Evolutionary conservation across 345 rosid species (phyloP).

Genomic region (Ceriops decandra): DNA sequence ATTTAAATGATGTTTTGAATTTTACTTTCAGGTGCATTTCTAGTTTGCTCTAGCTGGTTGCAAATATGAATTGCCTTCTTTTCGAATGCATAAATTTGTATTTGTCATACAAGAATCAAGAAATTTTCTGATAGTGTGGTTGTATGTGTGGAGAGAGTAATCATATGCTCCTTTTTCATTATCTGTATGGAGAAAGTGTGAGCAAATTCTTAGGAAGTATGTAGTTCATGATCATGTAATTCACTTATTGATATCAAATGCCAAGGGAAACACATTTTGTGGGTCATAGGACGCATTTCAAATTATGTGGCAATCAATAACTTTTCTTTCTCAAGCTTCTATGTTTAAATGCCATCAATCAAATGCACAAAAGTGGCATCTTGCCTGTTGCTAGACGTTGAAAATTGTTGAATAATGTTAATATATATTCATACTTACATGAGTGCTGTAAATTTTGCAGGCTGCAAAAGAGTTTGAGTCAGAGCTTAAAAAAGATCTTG

Average conservation of each 20-base stretch:
- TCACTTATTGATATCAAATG: neutral
- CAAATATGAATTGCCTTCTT: neutral
- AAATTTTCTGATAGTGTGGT: neutral
- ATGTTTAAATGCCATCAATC: neutral
- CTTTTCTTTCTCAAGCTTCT: too few relatives aligned
- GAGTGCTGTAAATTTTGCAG: slow-evolving; percentile 37
- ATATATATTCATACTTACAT: neutral
- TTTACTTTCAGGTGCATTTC: neutral
- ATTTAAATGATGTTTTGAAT: neutral
- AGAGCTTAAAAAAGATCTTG: slow-evolving; percentile 86
- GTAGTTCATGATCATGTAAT: neutral
- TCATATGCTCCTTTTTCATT: neutral
- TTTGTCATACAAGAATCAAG: neutral
- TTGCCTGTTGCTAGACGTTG: neutral
- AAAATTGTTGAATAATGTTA: neutral
- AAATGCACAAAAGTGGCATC: neutral
- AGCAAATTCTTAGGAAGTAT: neutral
- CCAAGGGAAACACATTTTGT: neutral
- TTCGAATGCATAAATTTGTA: neutral
- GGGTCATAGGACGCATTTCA: neutral
- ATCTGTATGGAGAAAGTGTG: neutral
- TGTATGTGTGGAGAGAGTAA: neutral
- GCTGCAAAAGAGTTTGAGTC: slow-evolving; percentile 96
- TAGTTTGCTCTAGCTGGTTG: neutral
- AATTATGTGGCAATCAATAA: neutral